These are phyloP conservation scores for Rutidosis leptorrhynchoides DNA, from an alignment of 129 eudicot species.

Conservation along the genomic window DNA sequence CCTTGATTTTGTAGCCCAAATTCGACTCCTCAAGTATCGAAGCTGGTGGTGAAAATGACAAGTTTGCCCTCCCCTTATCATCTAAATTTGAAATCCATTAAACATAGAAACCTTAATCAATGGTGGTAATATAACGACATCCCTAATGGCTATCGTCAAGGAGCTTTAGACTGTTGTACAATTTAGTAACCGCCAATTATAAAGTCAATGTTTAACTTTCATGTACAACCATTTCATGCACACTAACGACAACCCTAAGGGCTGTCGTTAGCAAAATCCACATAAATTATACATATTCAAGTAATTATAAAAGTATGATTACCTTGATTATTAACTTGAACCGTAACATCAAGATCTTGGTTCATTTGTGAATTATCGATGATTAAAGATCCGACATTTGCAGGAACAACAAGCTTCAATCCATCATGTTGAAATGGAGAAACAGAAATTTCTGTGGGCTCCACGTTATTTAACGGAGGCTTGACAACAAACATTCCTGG, in stretches of 20 bases:
- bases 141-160: too few relatives aligned
- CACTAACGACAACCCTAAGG: too few relatives aligned
- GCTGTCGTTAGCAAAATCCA: too few relatives aligned
- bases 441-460: constrained; percentile 25
- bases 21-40: constrained; percentile 21
- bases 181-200: too few relatives aligned
- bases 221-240: too few relatives aligned
- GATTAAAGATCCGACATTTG: constrained; percentile 34
- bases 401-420: constrained; percentile 44
- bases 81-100: constrained; percentile 16
- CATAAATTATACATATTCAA: not conserved
- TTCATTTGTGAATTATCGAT: constrained; percentile 35
- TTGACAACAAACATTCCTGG: constrained; percentile 26
- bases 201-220: too few relatives aligned
- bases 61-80: constrained; percentile 31
- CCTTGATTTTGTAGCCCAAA: constrained; percentile 25
- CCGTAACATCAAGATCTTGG: constrained; percentile 30
- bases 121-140: too few relatives aligned
- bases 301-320: not conserved
- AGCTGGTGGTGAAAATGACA: constrained; percentile 25
- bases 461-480: constrained; percentile 31
- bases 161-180: not conserved
- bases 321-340: constrained; percentile 37
- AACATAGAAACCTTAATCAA: constrained; percentile 17
- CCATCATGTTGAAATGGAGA: constrained; percentile 38